Conservation (phyloP, 2,329 filamentous ascomycete genomes). For the Dactylonectria macrodidyma region DNA sequence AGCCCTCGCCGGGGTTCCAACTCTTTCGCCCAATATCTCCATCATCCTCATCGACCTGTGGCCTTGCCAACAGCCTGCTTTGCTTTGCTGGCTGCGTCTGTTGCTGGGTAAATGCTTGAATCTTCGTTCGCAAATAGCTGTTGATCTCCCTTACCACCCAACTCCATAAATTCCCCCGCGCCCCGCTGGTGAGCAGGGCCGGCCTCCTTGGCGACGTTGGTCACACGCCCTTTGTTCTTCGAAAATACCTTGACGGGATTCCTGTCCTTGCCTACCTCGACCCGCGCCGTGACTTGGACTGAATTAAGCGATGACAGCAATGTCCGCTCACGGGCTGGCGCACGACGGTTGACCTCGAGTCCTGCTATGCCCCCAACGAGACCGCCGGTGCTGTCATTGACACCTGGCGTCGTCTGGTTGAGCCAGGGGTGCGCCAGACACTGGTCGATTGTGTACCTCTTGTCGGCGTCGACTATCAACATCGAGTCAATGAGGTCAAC, state of each 20-base stretch:
- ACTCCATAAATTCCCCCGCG: slow-evolving; percentile 83
- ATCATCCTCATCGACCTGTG: slow-evolving; percentile 33
- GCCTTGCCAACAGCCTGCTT: slow-evolving; percentile 50
- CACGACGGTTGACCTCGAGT: slow-evolving; percentile 88
- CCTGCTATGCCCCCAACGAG: slow-evolving; percentile 88
- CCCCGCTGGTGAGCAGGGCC: slow-evolving; percentile 78
- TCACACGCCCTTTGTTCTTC: slow-evolving; percentile 71
- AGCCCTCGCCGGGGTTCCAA: slow-evolving; percentile 1
- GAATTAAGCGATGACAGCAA: slow-evolving; percentile 87
- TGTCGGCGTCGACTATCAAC: slow-evolving; percentile 89
- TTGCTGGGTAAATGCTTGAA: slow-evolving; percentile 63
- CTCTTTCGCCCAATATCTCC: slow-evolving; percentile 11
- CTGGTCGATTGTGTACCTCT: slow-evolving; percentile 89
- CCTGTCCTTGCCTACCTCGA: slow-evolving; percentile 71
- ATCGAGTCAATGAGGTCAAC: slow-evolving; percentile 95
- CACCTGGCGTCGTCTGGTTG: slow-evolving; percentile 71
- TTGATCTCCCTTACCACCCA: slow-evolving; percentile 91
- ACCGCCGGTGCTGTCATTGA: slow-evolving; percentile 91
- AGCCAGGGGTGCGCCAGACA: slow-evolving; percentile 95
- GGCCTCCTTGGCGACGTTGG: slow-evolving; percentile 68
- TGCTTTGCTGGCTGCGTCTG: slow-evolving; percentile 48
- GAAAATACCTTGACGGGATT: slow-evolving; percentile 80
- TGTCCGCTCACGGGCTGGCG: slow-evolving; percentile 86
- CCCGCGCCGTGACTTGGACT: slow-evolving; percentile 67
- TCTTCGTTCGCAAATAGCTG: slow-evolving; percentile 78